phyloP scores from a whole-genome alignment of 2,329 filamentous ascomycete species.

The Thermoascus crustaceus region DNA sequence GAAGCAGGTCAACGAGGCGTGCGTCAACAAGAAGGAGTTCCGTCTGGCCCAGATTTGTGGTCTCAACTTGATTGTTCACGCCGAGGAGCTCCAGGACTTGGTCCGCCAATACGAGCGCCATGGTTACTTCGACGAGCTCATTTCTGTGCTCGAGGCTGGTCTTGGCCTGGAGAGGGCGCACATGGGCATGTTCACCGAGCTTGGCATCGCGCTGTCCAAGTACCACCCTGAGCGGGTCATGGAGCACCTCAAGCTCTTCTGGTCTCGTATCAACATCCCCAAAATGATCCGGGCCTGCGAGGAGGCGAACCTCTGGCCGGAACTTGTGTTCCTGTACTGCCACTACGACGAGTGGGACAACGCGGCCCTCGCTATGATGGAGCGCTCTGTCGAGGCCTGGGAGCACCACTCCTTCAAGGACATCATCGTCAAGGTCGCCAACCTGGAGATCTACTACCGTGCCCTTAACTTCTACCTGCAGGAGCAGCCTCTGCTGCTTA shows the following conservation, averaged over 20 bases:
- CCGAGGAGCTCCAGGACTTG: constrained; percentile 84
- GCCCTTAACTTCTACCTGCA: constrained; percentile 95
- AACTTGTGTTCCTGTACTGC: constrained; percentile 94
- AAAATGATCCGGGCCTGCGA: constrained; percentile 93
- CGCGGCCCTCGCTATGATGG: constrained; percentile 93
- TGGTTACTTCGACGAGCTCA: constrained; percentile 98
- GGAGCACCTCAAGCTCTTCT: constrained; percentile 98
- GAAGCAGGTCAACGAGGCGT: constrained; percentile 97
- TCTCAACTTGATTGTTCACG: constrained; percentile 94
- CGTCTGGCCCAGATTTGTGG: constrained; percentile 97
- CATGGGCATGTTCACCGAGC: constrained; percentile 93
- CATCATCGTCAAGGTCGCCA: constrained; percentile 93
- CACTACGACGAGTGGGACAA: constrained; percentile 99
- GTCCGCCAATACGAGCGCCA: constrained; percentile 96
- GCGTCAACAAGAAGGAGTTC: constrained; percentile 97
- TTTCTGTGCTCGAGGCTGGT: constrained; percentile 85
- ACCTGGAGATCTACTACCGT: constrained; percentile 98
- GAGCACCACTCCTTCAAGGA: constrained; percentile 99
- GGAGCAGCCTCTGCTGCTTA: constrained; percentile 89
- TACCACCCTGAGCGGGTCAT: constrained; percentile 94
- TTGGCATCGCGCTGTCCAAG: constrained; percentile 85
- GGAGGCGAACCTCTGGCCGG: constrained; percentile 92
- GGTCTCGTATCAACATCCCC: constrained; percentile 93
- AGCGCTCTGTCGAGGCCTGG: constrained; percentile 94
- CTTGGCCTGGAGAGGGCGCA: constrained; percentile 85